Percentiles rank a stretch among this genome's conserved stretches.
These are phyloP conservation scores for Penicilliopsis zonata DNA, from an alignment of 495 filamentous ascomycete species.

Conservation along the genomic window DNA sequence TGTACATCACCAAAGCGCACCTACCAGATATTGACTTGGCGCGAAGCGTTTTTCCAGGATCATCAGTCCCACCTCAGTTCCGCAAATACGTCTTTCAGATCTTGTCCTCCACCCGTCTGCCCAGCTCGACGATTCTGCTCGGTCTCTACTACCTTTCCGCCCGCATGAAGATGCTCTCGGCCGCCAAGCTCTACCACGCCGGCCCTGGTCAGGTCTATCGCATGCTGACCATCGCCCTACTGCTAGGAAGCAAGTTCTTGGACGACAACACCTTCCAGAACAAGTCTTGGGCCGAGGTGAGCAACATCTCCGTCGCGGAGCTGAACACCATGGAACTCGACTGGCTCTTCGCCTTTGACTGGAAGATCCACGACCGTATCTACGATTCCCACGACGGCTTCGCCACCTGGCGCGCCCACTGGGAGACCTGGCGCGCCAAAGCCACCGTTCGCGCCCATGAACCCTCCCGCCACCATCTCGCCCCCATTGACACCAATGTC, in stretches of 20 bases:
- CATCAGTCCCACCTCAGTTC: slow-evolving; percentile 61
- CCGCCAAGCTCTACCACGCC: slow-evolving; percentile 39
- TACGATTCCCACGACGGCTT: slow-evolving; percentile 70
- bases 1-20: slow-evolving; percentile 47
- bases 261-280: slow-evolving; percentile 99
- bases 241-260: slow-evolving; percentile 94
- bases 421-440: slow-evolving; percentile 65
- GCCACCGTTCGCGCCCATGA: slow-evolving; percentile 41
- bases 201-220: slow-evolving; percentile 72
- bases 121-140: slow-evolving; percentile 87
- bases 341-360: slow-evolving; percentile 78
- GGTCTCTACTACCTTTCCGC: slow-evolving; percentile 83
- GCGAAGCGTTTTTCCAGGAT: slow-evolving; percentile 63
- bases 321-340: slow-evolving; percentile 85
- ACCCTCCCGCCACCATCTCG: slow-evolving; percentile 42
- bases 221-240: slow-evolving; percentile 76
- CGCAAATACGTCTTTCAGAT: slow-evolving; percentile 93
- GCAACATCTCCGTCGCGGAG: slow-evolving; percentile 76
- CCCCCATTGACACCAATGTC: slow-evolving; percentile 60
- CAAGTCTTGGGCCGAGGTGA: slow-evolving; percentile 97
- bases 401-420: slow-evolving; percentile 68
- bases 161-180: slow-evolving; percentile 64
- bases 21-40: slow-evolving; percentile 61
- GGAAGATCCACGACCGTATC: slow-evolving; percentile 81
- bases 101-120: slow-evolving; percentile 84